Evolutionary conservation across 2,329 filamentous ascomycete species (phyloP).

Genomic region (Colletotrichum higginsianum): DNA sequence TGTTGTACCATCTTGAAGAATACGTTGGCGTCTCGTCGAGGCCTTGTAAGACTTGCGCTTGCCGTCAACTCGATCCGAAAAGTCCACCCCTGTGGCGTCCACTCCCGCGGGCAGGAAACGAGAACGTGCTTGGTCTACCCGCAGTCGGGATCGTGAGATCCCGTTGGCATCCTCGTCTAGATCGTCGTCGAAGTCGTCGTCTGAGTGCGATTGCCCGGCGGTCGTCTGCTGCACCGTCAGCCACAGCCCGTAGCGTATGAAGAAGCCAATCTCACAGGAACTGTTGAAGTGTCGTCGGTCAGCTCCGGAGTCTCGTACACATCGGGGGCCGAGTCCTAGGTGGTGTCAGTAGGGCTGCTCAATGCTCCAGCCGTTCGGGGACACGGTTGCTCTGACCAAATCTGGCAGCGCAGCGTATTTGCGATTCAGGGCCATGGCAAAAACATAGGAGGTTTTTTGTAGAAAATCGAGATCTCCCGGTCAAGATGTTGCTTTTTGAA

Average conservation of each 20-base stretch:
- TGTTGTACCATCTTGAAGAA: constrained; percentile 74
- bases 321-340: constrained; percentile 89
- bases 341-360: constrained; percentile 39
- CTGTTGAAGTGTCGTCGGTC: constrained; percentile 89
- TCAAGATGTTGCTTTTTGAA: not conserved
- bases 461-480: not conserved
- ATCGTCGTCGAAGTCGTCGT: constrained; percentile 74
- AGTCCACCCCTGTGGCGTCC: constrained; percentile 85
- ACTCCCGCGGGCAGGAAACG: constrained; percentile 83
- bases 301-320: constrained; percentile 97
- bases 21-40: constrained; percentile 76
- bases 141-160: constrained; percentile 83
- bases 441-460: not conserved
- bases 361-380: not conserved
- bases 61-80: constrained; percentile 88
- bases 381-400: constrained; percentile 65
- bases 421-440: constrained; percentile 78
- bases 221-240: constrained; percentile 62
- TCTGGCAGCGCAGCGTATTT: constrained; percentile 89
- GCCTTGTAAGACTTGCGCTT: constrained; percentile 89
- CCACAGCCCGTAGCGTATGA: not conserved
- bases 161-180: constrained; percentile 74
- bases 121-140: constrained; percentile 83
- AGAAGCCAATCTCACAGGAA: constrained; percentile 75
- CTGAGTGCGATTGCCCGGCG: constrained; percentile 70